Evolutionary conservation across 2,329 filamentous ascomycete species (phyloP).

Genomic region (Aspergillus clavatus): DNA sequence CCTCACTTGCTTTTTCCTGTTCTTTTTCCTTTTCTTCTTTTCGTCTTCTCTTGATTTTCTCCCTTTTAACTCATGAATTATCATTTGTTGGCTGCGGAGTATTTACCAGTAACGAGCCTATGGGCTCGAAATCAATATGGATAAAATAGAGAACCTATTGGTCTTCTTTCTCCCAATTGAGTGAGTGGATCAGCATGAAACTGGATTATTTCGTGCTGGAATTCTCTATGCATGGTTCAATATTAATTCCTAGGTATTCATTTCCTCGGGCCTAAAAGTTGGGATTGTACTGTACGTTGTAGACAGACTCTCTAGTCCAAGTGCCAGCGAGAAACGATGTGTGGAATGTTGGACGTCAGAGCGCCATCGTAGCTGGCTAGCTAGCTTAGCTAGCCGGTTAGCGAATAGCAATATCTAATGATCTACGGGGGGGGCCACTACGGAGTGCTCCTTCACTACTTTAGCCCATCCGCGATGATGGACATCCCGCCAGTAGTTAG

Average conservation of each 20-base stretch:
- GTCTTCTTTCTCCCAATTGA: not conserved
- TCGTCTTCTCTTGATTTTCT: not conserved
- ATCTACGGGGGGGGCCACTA: too few species aligned
- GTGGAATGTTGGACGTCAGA: too few species aligned
- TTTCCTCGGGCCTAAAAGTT: not conserved
- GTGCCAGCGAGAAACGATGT: too few species aligned
- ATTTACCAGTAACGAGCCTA: not conserved
- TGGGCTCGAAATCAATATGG: not conserved
- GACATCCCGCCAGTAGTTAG: too few species aligned
- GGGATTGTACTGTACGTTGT: too few species aligned
- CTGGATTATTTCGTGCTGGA: not conserved
- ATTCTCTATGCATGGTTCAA: not conserved
- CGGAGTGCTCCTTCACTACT: not conserved
- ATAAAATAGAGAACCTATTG: not conserved
- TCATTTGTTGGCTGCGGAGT: not conserved
- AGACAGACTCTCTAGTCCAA: too few species aligned
- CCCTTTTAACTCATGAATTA: too few species aligned
- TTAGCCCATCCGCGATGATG: not conserved
- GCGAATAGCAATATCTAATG: too few species aligned
- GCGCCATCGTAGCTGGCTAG: too few species aligned
- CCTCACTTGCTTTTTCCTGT: constrained; percentile 1
- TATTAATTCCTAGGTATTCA: constrained; percentile 2
- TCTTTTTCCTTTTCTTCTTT: not conserved
- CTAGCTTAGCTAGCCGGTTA: too few species aligned
- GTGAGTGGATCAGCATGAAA: constrained; percentile 5